Conservation (phyloP, 768 basidiomycete species). For the Suillus subluteus region DNA sequence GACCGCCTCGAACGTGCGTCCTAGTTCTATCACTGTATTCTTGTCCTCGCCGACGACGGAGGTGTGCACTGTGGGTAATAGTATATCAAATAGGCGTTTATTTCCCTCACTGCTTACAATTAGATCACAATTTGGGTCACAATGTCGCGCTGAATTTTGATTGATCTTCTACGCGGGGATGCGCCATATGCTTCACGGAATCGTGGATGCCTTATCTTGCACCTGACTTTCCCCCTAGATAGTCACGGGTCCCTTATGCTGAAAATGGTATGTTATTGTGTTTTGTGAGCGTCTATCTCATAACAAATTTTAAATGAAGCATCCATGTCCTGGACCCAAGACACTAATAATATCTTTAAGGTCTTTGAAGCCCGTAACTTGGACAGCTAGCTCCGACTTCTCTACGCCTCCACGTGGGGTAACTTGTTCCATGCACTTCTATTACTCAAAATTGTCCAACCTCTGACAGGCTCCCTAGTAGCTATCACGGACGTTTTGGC, state of each 20-base stretch:
- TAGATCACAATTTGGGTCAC: background rate
- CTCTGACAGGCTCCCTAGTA: background rate
- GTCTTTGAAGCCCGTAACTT: background rate
- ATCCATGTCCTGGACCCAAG: too few species aligned
- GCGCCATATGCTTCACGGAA: constrained; percentile 1
- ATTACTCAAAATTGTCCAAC: too few species aligned
- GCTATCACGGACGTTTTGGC: background rate
- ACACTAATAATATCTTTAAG: too few species aligned
- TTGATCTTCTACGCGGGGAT: background rate
- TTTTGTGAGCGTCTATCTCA: background rate
- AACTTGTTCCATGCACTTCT: background rate
- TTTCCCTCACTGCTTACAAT: constrained; percentile 1
- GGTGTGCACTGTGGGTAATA: background rate
- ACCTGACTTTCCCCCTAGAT: background rate
- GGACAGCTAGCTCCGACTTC: background rate
- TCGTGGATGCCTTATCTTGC: background rate
- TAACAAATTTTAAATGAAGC: background rate
- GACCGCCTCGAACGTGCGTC: constrained; percentile 6
- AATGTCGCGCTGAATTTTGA: background rate
- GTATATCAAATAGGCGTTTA: background rate
- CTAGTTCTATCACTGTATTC: background rate
- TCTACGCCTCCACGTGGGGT: background rate
- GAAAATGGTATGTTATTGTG: background rate
- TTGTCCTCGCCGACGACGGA: background rate
- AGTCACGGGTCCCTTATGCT: background rate